Evolutionary conservation across 257 asterid genomes (phyloP).

Genomic region (Nicotiana benthamiana): DNA sequence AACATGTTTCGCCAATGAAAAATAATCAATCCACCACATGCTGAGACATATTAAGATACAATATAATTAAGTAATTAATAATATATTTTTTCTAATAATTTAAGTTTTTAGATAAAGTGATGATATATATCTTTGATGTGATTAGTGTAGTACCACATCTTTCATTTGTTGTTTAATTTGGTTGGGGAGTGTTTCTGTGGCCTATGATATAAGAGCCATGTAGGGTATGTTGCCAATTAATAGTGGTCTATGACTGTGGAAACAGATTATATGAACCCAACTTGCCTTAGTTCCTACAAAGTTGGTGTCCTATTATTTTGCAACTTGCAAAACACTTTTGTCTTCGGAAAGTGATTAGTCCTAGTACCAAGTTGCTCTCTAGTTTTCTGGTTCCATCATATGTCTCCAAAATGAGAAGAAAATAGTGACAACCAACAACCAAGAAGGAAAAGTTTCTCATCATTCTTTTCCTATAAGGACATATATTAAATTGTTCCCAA

Average conservation of each 20-base stretch:
- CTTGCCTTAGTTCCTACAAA: neutral
- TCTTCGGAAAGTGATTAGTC: neutral
- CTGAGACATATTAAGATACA: neutral
- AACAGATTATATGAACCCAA: neutral
- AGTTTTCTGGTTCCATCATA: neutral
- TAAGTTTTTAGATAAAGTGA: neutral
- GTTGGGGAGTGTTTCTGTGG: neutral
- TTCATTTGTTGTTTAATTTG: neutral
- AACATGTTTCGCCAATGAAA: neutral
- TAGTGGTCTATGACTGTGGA: neutral
- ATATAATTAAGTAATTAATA: neutral
- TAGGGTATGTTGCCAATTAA: neutral
- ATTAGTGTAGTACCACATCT: neutral
- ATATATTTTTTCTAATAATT: neutral
- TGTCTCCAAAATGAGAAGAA: neutral
- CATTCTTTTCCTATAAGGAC: neutral
- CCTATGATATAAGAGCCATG: neutral
- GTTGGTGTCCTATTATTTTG: constrained; percentile 1
- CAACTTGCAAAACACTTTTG: neutral
- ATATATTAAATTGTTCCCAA: neutral
- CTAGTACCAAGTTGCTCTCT: neutral
- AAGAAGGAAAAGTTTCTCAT: neutral
- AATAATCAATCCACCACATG: neutral
- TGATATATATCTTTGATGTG: neutral
- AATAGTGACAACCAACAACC: neutral